Conservation (phyloP, 2,329 filamentous ascomycete species). For the Sporothrix mexicana region DNA sequence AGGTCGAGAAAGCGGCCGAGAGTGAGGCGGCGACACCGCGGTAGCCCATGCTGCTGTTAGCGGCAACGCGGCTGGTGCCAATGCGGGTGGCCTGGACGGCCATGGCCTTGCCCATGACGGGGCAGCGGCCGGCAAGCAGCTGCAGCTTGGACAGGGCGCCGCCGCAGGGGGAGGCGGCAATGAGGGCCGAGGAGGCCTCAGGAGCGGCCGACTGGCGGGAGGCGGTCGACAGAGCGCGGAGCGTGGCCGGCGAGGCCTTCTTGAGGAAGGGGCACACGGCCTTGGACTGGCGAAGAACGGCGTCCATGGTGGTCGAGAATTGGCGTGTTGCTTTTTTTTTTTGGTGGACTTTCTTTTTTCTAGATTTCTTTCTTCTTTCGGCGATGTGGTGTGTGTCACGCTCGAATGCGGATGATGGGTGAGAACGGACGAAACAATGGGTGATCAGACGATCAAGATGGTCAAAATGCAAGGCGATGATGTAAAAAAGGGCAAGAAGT, state of each 20-base stretch:
- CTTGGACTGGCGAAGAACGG: slow-evolving; percentile 92
- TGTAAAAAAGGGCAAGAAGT: background rate
- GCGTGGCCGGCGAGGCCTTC: slow-evolving; percentile 87
- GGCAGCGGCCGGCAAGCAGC: slow-evolving; percentile 90
- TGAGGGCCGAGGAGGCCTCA: slow-evolving; percentile 21
- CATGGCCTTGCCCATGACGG: slow-evolving; percentile 97
- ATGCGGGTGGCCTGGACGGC: slow-evolving; percentile 76
- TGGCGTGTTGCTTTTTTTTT: background rate
- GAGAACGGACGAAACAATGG: slow-evolving; percentile 14
- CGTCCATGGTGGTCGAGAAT: slow-evolving; percentile 72
- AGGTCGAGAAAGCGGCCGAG: slow-evolving; percentile 36
- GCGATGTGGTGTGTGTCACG: background rate
- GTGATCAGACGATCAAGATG: background rate
- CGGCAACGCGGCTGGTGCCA: slow-evolving; percentile 45
- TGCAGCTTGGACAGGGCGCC: slow-evolving; percentile 97
- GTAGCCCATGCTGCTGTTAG: slow-evolving; percentile 34
- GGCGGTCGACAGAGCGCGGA: slow-evolving; percentile 84
- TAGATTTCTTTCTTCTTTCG: background rate
- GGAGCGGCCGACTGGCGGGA: slow-evolving; percentile 52
- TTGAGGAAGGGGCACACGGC: slow-evolving; percentile 97
- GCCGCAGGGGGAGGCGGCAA: slow-evolving; percentile 69
- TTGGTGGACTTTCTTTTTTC: background rate
- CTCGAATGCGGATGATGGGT: background rate
- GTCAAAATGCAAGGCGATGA: slow-evolving; percentile 13
- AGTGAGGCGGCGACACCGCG: slow-evolving; percentile 36